Percentiles rank a stretch among this genome's conserved stretches.
Conservation (phyloP, 202 grass and related monocot genomes). For the Alloteropsis angusta region DNA sequence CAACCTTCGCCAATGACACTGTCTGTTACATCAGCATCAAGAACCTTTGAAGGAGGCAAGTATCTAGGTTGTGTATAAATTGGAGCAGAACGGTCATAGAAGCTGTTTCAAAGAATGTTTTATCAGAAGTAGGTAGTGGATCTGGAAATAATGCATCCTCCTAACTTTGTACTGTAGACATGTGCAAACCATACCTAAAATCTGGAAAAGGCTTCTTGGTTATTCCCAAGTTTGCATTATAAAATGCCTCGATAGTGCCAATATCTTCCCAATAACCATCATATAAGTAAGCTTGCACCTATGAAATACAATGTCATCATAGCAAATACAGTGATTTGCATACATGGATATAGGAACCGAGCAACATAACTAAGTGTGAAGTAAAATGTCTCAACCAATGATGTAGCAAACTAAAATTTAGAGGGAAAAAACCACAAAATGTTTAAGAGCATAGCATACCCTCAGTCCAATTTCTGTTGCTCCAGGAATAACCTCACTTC, state of each 20-base stretch:
- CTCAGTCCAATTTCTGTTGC: conserved; percentile 77
- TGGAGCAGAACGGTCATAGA: conserved; percentile 85
- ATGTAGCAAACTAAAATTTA: neutral
- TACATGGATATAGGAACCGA: neutral
- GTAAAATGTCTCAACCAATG: conserved; percentile 8
- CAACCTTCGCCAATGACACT: conserved; percentile 98
- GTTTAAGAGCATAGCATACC: conserved; percentile 42
- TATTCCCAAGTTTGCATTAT: conserved; percentile 94
- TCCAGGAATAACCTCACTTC: conserved; percentile 97
- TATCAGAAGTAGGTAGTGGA: conserved; percentile 12
- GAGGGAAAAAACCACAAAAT: neutral
- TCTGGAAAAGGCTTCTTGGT: conserved; percentile 91
- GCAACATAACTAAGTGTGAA: neutral
- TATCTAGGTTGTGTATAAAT: conserved; percentile 94
- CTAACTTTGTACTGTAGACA: neutral
- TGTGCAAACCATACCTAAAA: conserved; percentile 57
- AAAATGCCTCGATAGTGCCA: conserved; percentile 92
- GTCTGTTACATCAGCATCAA: conserved; percentile 77
- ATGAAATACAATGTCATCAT: conserved; percentile 6
- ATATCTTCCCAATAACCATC: conserved; percentile 99
- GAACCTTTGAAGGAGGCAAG: conserved; percentile 93
- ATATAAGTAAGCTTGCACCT: conserved; percentile 88
- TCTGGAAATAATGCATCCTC: neutral
- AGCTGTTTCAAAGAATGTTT: conserved; percentile 42
- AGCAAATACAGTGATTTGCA: conserved; percentile 6